A percentile compares a stretch with the other conserved stretches of the same genome.
Evolutionary conservation across 1,284 basidiomycete species (phyloP).

Genomic region (Irpex lacteus): DNA sequence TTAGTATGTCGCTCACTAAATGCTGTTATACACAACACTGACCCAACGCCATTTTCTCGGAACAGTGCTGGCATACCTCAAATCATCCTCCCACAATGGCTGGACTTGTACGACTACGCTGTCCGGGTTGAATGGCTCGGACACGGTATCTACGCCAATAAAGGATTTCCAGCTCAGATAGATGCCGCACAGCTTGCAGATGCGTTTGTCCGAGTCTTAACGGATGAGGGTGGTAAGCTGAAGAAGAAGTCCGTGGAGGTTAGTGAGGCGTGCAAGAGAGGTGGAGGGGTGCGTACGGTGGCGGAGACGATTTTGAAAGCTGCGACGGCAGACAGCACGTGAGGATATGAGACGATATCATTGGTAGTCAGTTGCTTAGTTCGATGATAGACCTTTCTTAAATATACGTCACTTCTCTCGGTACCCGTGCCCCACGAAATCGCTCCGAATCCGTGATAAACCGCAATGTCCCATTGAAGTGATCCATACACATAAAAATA

Average conservation of each 20-base stretch:
- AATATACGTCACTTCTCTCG: too few relatives aligned
- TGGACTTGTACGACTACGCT: constrained; percentile 17
- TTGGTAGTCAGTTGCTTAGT: not conserved
- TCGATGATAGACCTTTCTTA: too few relatives aligned
- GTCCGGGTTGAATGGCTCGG: constrained; percentile 15
- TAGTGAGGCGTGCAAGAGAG: constrained; percentile 10
- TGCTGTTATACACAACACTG: not conserved
- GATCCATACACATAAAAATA: too few relatives aligned
- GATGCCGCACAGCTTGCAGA: constrained; percentile 7
- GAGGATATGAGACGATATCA: not conserved
- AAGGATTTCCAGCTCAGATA: constrained; percentile 9
- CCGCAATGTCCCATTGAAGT: too few relatives aligned
- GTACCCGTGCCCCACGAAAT: too few relatives aligned
- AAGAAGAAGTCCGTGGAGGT: constrained; percentile 11
- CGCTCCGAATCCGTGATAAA: too few relatives aligned
- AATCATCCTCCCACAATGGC: constrained; percentile 17
- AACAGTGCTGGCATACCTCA: constrained; percentile 13
- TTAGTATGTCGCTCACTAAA: constrained; percentile 2
- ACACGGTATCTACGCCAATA: constrained; percentile 16
- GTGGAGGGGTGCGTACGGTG: constrained; percentile 12
- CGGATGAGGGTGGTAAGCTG: constrained; percentile 7
- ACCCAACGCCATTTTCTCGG: not conserved
- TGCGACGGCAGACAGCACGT: not conserved
- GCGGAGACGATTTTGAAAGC: constrained; percentile 11
- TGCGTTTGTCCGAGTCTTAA: constrained; percentile 5